Evolutionary conservation across 345 rosid species (phyloP), one percentile per base, ranked within the genome.

Genomic region (Aquilaria yunnanensis): DNA sequence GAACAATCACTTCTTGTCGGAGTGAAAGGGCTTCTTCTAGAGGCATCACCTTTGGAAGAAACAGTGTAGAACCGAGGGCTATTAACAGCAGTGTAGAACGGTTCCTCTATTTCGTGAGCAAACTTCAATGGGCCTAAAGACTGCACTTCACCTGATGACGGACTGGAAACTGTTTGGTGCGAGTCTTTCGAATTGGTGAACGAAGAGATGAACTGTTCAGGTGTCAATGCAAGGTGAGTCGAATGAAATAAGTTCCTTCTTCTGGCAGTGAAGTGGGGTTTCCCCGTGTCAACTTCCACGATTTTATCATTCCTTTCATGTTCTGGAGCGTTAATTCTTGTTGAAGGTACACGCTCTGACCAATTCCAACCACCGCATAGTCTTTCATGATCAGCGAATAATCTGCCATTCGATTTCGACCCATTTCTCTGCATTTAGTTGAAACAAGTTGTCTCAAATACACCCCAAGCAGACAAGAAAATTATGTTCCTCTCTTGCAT

Each of bases 61-160:
- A 90, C 88, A 12, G 95, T 80, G 60, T 72, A 76, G 66, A 85
- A 65, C 14, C 82, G 92, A 1, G 96, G 99, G 56, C 98, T 91
- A 55, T 81, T 81, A 55, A 84, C 90, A 1, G 96, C 94, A 0
- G 93, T 80, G 78, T 82, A 65, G 32, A 67, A 87, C 10, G 66
- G 73, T 64, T 80, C 91, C 63, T 78, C 81, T 5, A 64, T 72
- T 59, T 79, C 78, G 0, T 70, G 71, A n/a, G 57, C 80, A 33
- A 85, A 65, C 66, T 80, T 77, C 58, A 72, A 46, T 10, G 81
- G 87, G 34, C 72, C 62, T 52, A 50, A 57, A 8, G 85, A 83
- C 66, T 88, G 87, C 52, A 80, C 80, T 70, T 83, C 91, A 2
- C 74, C 70, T 0, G 88, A 94, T 3, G 84, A 79, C 10, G 80